Evolutionary conservation across 2,329 filamentous ascomycete genomes (phyloP).

Genomic region (Leptosphaerulina australis): DNA sequence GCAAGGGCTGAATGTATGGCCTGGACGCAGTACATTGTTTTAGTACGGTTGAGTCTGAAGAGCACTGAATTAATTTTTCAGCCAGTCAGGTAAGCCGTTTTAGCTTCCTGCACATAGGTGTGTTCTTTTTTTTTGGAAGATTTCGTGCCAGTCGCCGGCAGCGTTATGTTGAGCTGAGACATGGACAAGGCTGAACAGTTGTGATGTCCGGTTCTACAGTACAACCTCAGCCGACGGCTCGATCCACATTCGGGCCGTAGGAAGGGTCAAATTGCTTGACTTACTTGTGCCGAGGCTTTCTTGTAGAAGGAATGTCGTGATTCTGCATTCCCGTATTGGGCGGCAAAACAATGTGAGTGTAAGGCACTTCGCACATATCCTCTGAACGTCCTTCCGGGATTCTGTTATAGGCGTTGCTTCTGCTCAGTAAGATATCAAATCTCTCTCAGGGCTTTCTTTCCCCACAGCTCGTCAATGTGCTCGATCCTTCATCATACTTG

Average conservation of each 20-base stretch:
- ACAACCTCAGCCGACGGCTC: slow-evolving; percentile 9
- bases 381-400: no score
- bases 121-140: background rate
- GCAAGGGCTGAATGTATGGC: slow-evolving; percentile 4
- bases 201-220: background rate
- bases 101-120: background rate
- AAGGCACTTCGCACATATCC: no score
- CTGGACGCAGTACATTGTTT: slow-evolving; percentile 3
- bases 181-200: slow-evolving; percentile 7
- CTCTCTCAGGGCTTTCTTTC: background rate
- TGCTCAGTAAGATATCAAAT: no score
- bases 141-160: background rate
- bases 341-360: no score
- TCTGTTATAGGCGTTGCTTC: no score
- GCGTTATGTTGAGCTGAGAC: background rate
- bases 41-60: background rate
- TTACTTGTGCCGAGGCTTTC: slow-evolving; percentile 4
- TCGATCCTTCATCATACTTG: slow-evolving; percentile 15
- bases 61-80: background rate
- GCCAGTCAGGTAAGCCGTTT: background rate
- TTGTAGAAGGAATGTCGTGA: slow-evolving; percentile 6
- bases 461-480: background rate
- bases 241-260: slow-evolving; percentile 10
- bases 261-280: background rate
- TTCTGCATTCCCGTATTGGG: background rate